Base-by-base conservation (phyloP, 2,329 filamentous ascomycete species). In the Beauveria bassiana region DNA sequence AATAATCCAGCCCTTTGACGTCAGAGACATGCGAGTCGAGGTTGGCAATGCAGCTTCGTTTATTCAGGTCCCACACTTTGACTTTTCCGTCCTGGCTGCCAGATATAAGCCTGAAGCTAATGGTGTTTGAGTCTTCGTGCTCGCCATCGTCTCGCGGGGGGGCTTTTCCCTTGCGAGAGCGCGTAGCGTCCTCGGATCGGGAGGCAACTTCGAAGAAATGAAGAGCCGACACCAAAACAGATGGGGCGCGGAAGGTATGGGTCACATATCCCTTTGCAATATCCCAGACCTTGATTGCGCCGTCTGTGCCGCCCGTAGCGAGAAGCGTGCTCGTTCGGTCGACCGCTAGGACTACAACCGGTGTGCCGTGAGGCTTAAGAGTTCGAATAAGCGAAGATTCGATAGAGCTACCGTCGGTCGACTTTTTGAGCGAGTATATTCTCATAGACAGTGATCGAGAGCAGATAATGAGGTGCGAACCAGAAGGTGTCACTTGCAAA, bases 371-470 rank as follows among this genome's bases (percentile, higher is more conserved):
- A 8, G 95, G 92, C 73, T 96, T 97, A 38, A 97, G 75, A 3
- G 91, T 93, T 68, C 92, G 86, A 18, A 90, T 73, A 18, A 96
- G 84, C 55, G 87, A 85, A 22, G 86, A 75, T 59, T 87, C 83
- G 64, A 93, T 81, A 5, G 79, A 75, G 52, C 79, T 79, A 43
- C 83, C 79, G 22, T 83, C 79, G 31, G 79, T 78, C 22, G 84
- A 84, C 28, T 80, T 78, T 57, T 82, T 81, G 28, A 99, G 80
- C 20, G 88, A 77, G 76, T 91, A 98, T 66, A 98, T 92, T 70
- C 90, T 89, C 92, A 98, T 96, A 7, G 92, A 93, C 60, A 97
- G 81, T n/a, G 93, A 98, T 67, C 93, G 87, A 20, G 95, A 99
- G 78, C 93, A 98, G 67, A 96, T 79, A 66, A 96, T 86, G 61